These are phyloP conservation scores for Botryotinia convoluta DNA, from an alignment of 2,329 filamentous ascomycete genomes.

Conservation along the genomic window DNA sequence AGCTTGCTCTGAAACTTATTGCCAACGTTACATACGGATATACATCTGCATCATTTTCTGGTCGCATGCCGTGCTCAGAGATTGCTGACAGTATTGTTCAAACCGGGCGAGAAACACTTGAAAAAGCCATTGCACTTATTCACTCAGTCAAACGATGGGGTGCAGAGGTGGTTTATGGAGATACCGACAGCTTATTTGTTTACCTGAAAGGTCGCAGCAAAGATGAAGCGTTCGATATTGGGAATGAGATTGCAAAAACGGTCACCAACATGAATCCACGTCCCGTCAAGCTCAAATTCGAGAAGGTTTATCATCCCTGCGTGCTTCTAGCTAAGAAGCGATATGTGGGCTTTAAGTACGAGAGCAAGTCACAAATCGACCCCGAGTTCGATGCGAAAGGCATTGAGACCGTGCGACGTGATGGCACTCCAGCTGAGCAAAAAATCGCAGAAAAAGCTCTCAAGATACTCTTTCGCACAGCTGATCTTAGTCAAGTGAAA, in stretches of 20 bases:
- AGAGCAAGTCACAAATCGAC: conserved; percentile 67
- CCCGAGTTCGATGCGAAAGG: conserved; percentile 97
- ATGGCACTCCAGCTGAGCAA: conserved; percentile 92
- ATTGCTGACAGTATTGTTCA: conserved; percentile 98
- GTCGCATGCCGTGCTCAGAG: conserved; percentile 95
- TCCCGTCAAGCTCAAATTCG: conserved; percentile 94
- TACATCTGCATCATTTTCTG: conserved; percentile 93
- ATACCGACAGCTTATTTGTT: conserved; percentile 94
- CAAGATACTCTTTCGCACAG: conserved; percentile 83
- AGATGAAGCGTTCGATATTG: conserved; percentile 87
- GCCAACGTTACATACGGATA: conserved; percentile 99
- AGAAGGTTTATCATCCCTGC: conserved; percentile 97
- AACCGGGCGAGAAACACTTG: conserved; percentile 88
- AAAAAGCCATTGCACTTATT: conserved; percentile 88
- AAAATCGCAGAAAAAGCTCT: conserved; percentile 94
- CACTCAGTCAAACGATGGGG: conserved; percentile 85
- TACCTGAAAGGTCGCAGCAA: conserved; percentile 82
- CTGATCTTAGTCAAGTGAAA: conserved; percentile 86
- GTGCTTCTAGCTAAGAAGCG: conserved; percentile 94
- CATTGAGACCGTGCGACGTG: conserved; percentile 93
- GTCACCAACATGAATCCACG: conserved; percentile 88
- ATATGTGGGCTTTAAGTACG: conserved; percentile 98
- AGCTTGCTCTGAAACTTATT: conserved; percentile 89
- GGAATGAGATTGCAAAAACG: conserved; percentile 83
- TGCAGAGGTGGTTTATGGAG: conserved; percentile 95